Percentiles rank a stretch among this genome's conserved stretches.
These are phyloP conservation scores for Thermothelomyces thermophilus DNA, from an alignment of 2,329 filamentous ascomycete species.

Conservation along the genomic window DNA sequence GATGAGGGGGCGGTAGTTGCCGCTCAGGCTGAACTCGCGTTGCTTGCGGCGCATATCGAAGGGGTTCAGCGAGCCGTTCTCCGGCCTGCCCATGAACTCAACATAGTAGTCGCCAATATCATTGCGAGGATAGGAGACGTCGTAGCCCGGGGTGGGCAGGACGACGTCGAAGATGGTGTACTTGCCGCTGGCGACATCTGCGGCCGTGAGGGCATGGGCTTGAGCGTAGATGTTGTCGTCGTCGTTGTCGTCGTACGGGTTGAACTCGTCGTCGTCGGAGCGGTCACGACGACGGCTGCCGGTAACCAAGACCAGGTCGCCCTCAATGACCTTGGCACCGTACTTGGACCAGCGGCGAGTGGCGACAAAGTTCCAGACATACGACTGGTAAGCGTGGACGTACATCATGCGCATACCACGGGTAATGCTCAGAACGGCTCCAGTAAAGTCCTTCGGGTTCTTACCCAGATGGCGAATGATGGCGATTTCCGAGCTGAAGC, in stretches of 20 bases:
- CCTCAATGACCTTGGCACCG: slow-evolving; percentile 68
- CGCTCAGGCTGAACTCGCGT: slow-evolving; percentile 82
- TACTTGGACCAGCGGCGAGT: slow-evolving; percentile 73
- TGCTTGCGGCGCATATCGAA: slow-evolving; percentile 79
- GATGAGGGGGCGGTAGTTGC: slow-evolving; percentile 80
- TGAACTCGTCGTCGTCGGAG: slow-evolving; percentile 42
- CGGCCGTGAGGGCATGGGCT: slow-evolving; percentile 65
- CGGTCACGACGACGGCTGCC: slow-evolving; percentile 17
- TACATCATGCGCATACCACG: slow-evolving; percentile 87
- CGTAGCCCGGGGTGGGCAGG: slow-evolving; percentile 85
- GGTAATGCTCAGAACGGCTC: slow-evolving; percentile 73
- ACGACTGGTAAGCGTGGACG: slow-evolving; percentile 90
- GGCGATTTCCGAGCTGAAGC: slow-evolving; percentile 72
- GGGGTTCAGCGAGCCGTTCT: slow-evolving; percentile 74
- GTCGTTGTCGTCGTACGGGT: slow-evolving; percentile 42
- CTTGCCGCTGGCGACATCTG: slow-evolving; percentile 69
- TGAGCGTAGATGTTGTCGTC: slow-evolving; percentile 41
- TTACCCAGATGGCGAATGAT: slow-evolving; percentile 70
- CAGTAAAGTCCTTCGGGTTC: slow-evolving; percentile 61
- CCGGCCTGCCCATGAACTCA: slow-evolving; percentile 73
- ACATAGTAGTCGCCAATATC: slow-evolving; percentile 77
- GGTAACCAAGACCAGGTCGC: slow-evolving; percentile 68
- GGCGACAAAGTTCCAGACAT: slow-evolving; percentile 85
- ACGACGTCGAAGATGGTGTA: slow-evolving; percentile 85
- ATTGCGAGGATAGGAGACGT: slow-evolving; percentile 80